Evolutionary conservation across 768 basidiomycete genomes (phyloP), one percentile per base, ranked within the genome.

Genomic region (Podaxis sp.): DNA sequence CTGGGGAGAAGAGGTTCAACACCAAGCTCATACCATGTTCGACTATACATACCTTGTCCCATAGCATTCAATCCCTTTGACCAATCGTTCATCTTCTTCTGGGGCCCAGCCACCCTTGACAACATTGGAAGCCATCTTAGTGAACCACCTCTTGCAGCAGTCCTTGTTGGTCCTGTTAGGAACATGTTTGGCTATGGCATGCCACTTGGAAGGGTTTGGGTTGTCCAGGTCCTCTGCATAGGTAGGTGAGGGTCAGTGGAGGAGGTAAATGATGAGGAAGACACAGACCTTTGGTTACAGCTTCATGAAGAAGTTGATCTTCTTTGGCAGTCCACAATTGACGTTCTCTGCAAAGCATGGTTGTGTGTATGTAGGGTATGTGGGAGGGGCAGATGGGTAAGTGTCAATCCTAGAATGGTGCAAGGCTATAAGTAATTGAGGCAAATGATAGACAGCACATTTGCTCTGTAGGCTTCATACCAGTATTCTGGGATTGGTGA

Each of bases 161-260:
- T 86, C 85, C 67, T 86, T 86, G 76, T 86, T 86, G 22, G 83
- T 85, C 59, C 85, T 76, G 67, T 85, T 82, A 10, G 84, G 85
- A 4, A 86, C 83, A 68, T 85, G 83, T 66, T 84, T 82, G n/a
- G 84, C 82, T 58, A 86, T 85, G 37, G 82, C 83, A 71, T 84
- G 82, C 85, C 85, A 86, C 65, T 84, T 85, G 54, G 84, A 83
- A 22, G 85, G 85, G 64, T 82, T 84, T 28, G 80, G 72, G 67
- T 82, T 81, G 53, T 82, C 78, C 56, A 83, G 82, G 68, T 84
- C 84, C 78, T 85, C 85, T 86, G 69, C 33, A 66, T 62, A n/a
- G 49, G 55, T 26, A 63, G 60, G 26, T 15, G 56, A 64, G 46
- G 67, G 67, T 66, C 28, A 69, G 64, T 65, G 63, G 55, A 59